phyloP scores from a whole-genome alignment of 352 stramenopile species.

The Globisporangium megalacanthum region DNA sequence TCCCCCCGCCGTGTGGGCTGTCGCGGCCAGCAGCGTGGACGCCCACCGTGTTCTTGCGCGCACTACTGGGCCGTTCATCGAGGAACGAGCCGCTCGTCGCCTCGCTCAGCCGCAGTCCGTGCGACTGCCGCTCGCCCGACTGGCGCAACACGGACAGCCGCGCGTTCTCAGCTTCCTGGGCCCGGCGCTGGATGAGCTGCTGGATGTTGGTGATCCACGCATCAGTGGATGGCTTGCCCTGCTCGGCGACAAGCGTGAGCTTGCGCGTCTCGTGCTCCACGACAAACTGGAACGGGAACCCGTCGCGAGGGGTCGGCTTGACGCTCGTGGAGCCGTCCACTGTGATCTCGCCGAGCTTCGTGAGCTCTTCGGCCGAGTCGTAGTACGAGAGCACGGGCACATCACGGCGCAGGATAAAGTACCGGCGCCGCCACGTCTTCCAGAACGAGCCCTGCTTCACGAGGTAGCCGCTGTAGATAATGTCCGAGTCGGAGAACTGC shows the following conservation, averaged over 20 bases:
- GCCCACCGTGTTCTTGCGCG: slow-evolving; percentile 25
- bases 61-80: slow-evolving; percentile 26
- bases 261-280: slow-evolving; percentile 64
- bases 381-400: slow-evolving; percentile 78
- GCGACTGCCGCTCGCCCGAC: slow-evolving; percentile 18
- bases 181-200: slow-evolving; percentile 35
- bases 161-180: slow-evolving; percentile 16
- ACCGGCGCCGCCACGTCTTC: slow-evolving; percentile 79
- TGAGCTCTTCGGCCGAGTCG: slow-evolving; percentile 64
- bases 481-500: slow-evolving; percentile 83
- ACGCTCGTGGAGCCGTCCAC: slow-evolving; percentile 66
- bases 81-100: slow-evolving; percentile 20
- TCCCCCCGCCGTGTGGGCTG: slow-evolving; percentile 7
- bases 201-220: slow-evolving; percentile 65
- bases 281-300: slow-evolving; percentile 59
- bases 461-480: slow-evolving; percentile 71
- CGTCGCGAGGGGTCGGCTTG: slow-evolving; percentile 35
- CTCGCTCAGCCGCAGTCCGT: slow-evolving; percentile 28
- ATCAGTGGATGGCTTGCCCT: slow-evolving; percentile 41
- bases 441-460: slow-evolving; percentile 87
- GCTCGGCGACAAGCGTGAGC: slow-evolving; percentile 66
- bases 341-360: slow-evolving; percentile 73
- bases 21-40: slow-evolving; percentile 13
- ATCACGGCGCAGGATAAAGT: slow-evolving; percentile 80
- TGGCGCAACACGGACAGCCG: slow-evolving; percentile 32